Evolutionary conservation across 331 rosid genomes (phyloP).

Genomic region (Quercus lobata): DNA sequence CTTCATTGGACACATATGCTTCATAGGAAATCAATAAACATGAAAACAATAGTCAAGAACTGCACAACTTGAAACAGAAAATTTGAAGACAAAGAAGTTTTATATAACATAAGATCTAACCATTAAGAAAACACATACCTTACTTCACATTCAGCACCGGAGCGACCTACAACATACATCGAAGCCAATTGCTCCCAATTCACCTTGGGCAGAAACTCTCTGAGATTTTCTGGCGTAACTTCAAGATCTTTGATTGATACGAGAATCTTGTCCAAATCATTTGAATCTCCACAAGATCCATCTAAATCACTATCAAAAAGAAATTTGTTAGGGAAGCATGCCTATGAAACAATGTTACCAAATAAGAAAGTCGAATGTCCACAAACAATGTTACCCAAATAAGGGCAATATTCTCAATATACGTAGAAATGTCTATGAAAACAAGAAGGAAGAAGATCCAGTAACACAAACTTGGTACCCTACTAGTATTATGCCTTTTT

Average conservation of each 20-base stretch:
- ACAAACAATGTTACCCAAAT: not conserved
- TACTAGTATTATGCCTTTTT: not conserved
- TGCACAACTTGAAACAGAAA: slow-evolving; percentile 24
- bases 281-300: slow-evolving; percentile 39
- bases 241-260: slow-evolving; percentile 57
- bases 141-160: slow-evolving; percentile 85
- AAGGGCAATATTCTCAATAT: not conserved
- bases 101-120: not conserved
- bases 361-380: not conserved
- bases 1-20: slow-evolving; percentile 43
- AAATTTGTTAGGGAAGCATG: slow-evolving; percentile 21
- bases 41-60: slow-evolving; percentile 44
- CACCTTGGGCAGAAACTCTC: slow-evolving; percentile 70
- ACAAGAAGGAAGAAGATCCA: slow-evolving; percentile 3
- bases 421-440: not conserved
- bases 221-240: slow-evolving; percentile 49
- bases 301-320: slow-evolving; percentile 40
- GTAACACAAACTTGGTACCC: not conserved
- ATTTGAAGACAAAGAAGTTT: not conserved
- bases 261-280: slow-evolving; percentile 50
- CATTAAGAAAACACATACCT: slow-evolving; percentile 50
- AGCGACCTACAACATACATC: slow-evolving; percentile 56
- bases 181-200: slow-evolving; percentile 84
- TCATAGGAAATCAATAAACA: slow-evolving; percentile 49
- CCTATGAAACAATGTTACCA: not conserved